Percentiles rank a stretch among this genome's conserved stretches.
phyloP scores from a whole-genome alignment of 495 filamentous ascomycete genomes.

The Cryomyces minteri region DNA sequence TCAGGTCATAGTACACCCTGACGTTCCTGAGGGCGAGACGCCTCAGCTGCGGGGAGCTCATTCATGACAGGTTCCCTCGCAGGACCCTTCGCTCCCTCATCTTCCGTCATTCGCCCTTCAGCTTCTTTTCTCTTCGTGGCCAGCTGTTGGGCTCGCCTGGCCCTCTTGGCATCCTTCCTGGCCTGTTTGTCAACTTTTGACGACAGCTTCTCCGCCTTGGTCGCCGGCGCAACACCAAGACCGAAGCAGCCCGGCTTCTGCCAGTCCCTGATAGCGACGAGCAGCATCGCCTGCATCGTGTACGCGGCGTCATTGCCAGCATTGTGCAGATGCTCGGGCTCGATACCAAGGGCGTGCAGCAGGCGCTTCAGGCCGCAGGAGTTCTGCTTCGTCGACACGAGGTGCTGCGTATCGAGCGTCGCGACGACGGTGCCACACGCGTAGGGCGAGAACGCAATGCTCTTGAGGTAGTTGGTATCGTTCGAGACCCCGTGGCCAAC shows the following conservation, averaged over 20 bases:
- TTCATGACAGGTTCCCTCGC: too few relatives aligned
- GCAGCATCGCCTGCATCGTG: constrained; percentile 1
- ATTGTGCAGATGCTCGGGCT: neutral
- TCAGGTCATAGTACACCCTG: too few relatives aligned
- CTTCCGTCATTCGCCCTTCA: too few relatives aligned
- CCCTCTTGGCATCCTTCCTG: neutral
- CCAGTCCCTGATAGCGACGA: neutral
- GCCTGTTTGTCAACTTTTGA: neutral
- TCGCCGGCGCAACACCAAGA: neutral
- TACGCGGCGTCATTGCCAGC: constrained; percentile 4
- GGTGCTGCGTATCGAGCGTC: neutral
- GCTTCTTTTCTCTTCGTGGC: too few relatives aligned
- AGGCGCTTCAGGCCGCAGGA: neutral
- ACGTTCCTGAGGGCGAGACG: too few relatives aligned
- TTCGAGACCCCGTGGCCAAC: neutral
- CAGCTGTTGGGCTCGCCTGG: neutral
- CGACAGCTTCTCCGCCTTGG: neutral
- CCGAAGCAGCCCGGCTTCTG: neutral
- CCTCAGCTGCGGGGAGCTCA: too few relatives aligned
- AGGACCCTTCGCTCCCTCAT: too few relatives aligned
- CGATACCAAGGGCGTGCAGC: neutral
- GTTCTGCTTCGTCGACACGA: constrained; percentile 1
- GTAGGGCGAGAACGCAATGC: neutral
- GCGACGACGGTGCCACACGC: neutral
- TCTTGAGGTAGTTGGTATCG: neutral